Base-by-base conservation (phyloP, 176 grass and related monocot species). In the Aegilops bicornis region DNA sequence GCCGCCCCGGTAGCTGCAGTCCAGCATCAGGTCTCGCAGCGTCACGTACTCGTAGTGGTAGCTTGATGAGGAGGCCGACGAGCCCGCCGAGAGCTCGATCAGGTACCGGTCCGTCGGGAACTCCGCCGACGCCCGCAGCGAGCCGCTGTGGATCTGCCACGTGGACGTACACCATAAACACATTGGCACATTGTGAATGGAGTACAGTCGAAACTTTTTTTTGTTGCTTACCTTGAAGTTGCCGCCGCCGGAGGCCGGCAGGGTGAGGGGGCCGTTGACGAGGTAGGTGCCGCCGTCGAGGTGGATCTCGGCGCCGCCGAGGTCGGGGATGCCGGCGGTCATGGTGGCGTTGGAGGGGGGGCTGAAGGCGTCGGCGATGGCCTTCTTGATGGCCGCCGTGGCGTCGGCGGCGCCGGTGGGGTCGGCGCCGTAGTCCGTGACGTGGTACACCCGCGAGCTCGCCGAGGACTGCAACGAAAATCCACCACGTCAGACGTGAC, bases 351-450 rank as follows among this genome's bases (percentile, higher is more conserved):
- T 88, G 7, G 91, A 84, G 13, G 86, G 76, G 8, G 77, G 29
- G 35, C 69, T 31, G 86, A 94, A 99, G 9, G 97, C 97, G 42
- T 91, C 94, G n/a, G 97, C 87, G 35, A 99, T 87, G 82, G 94
- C 97, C 63, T 77, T 92, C 31, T 79, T 88, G 65, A 99, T 99
- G 22, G 97, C 94, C 3, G 58, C 85, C 39, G 90, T 93, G 4
- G 97, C 87, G 66, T 99, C 97, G 7, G 82, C 7, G 0, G 5
- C 85, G 69, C 97, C 97, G 0, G 87, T 91, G 2, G 94, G 90
- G 59, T 99, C 97, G 10, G 92, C 94, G 16, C 97, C 97, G 88
- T 99, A 99, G 25, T 92, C 90, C 22, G 90, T 99, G 13, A 94
- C 97, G 54, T 92, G 94, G 79, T 93, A 96, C 73, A 94, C 85